These are phyloP conservation scores for Pythium folliculosum DNA, from an alignment of 352 stramenopile genomes.

Conservation along the genomic window DNA sequence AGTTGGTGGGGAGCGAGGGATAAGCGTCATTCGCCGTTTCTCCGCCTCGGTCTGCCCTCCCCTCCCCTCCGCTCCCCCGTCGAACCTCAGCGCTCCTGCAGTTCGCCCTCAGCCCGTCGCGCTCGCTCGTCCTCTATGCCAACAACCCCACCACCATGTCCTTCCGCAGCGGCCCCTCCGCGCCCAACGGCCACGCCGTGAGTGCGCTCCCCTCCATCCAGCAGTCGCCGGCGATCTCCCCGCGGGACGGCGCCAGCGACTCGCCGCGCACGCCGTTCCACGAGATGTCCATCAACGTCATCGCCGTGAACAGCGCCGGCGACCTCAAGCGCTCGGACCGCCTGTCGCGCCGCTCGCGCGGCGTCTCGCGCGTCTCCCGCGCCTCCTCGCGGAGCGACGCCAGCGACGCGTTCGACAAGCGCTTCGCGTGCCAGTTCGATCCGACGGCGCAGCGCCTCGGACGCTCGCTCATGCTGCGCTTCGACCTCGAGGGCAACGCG, in stretches of 20 bases:
- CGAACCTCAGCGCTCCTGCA: neutral
- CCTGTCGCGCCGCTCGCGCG: neutral
- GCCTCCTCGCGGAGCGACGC: slow-evolving; percentile 4
- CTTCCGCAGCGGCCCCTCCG: slow-evolving; percentile 12
- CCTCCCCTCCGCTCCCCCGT: neutral
- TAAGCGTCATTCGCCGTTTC: too few relatives aligned
- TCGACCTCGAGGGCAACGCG: slow-evolving; percentile 55
- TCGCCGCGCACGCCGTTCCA: slow-evolving; percentile 18
- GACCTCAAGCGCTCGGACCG: slow-evolving; percentile 2
- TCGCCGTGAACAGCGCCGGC: slow-evolving; percentile 3
- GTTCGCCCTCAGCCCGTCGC: neutral
- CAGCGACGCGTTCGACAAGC: slow-evolving; percentile 1
- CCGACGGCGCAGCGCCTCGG: slow-evolving; percentile 11
- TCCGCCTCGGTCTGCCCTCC: too few relatives aligned
- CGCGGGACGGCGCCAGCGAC: neutral
- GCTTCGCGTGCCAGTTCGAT: slow-evolving; percentile 18
- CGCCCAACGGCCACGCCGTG: slow-evolving; percentile 12
- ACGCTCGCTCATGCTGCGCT: slow-evolving; percentile 32
- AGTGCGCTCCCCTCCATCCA: slow-evolving; percentile 1
- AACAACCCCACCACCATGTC: slow-evolving; percentile 14
- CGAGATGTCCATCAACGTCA: slow-evolving; percentile 18
- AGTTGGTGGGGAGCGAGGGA: too few relatives aligned
- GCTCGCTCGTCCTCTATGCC: slow-evolving; percentile 12
- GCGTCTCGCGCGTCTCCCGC: slow-evolving; percentile 1
- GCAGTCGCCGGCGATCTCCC: slow-evolving; percentile 2